Base-by-base conservation (phyloP, 805 yeast species). In the Vanderwaltozyma verrucispora region DNA sequence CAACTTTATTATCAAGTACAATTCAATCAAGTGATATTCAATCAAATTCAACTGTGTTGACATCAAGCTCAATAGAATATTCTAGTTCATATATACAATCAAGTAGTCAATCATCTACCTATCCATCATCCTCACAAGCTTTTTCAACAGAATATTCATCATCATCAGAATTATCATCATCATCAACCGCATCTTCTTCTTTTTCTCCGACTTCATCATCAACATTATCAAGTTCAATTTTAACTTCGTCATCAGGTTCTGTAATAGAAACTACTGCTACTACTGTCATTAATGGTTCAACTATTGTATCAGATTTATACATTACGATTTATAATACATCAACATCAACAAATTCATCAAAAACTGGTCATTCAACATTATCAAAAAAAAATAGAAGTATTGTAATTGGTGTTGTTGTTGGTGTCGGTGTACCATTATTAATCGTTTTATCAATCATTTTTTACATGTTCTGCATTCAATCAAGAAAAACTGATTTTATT, bases 381-480 rank as follows among this genome's bases (percentile, higher is more conserved):
- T 66, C 78, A 1, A 50, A 63, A 13, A 68, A 70, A 35, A 59
- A 71, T 41, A 66, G 72, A 38, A 70, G 69, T 39, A 69, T 79
- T 26, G 74, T 80, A 18, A 69, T 78, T 36, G 87, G 87, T 28
- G 77, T 78, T 41, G 79, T 75, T 21, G 79, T 80, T 5, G 87
- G 87, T 38, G 70, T 81, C 12, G 84, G 84, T 36, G 75, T 77
- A 1, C 83, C 88, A 2, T 45, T 72, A 0, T 53, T 77, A 2
- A 29, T 60, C 1, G 46, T 48, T 3, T 38, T 45, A 3, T 35
- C 43, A 4, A 38, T 54, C 7, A 25, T 56, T n/a, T 32, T 57
- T 3, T 60, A 60, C 35, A 41, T 51, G 35, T 51, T 46, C 40
- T 58, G 58, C 36, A 43, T 60, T 19, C 50, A 47, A 35, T 46